These are phyloP conservation scores for Tolypocladium ophioglossoides DNA, from an alignment of 2,329 filamentous ascomycete species.

Conservation along the genomic window DNA sequence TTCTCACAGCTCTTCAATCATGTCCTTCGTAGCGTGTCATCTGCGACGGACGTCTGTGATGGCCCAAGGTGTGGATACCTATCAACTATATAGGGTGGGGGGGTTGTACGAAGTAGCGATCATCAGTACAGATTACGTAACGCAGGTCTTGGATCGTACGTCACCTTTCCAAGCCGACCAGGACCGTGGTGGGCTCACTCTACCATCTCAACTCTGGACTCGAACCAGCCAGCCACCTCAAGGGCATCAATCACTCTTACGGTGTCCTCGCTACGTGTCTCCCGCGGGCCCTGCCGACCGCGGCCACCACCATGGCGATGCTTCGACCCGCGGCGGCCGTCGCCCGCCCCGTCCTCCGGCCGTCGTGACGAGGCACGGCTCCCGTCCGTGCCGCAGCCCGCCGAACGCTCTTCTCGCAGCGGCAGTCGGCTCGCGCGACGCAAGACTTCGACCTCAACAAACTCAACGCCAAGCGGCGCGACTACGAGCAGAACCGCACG, in stretches of 20 bases:
- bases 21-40: too few relatives aligned
- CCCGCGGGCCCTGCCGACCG: background rate
- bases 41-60: background rate
- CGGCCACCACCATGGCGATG: conserved; percentile 9
- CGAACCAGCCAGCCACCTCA: background rate
- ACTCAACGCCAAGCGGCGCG: conserved; percentile 32
- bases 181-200: background rate
- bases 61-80: background rate
- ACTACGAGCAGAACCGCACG: conserved; percentile 40
- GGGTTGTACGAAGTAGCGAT: too few relatives aligned
- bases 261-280: background rate
- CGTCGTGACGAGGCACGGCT: conserved; percentile 3
- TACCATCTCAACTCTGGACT: background rate
- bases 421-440: conserved; percentile 22
- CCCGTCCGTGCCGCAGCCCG: conserved; percentile 7
- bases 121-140: background rate
- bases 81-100: too few relatives aligned
- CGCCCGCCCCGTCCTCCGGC: conserved; percentile 11
- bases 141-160: background rate
- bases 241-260: background rate
- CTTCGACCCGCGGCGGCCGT: conserved; percentile 15
- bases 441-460: conserved; percentile 40
- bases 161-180: background rate
- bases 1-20: background rate
- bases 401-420: conserved; percentile 18